Evolutionary conservation across 2,329 filamentous ascomycete species (phyloP).

Genomic region (Trichoderma arundinaceum): DNA sequence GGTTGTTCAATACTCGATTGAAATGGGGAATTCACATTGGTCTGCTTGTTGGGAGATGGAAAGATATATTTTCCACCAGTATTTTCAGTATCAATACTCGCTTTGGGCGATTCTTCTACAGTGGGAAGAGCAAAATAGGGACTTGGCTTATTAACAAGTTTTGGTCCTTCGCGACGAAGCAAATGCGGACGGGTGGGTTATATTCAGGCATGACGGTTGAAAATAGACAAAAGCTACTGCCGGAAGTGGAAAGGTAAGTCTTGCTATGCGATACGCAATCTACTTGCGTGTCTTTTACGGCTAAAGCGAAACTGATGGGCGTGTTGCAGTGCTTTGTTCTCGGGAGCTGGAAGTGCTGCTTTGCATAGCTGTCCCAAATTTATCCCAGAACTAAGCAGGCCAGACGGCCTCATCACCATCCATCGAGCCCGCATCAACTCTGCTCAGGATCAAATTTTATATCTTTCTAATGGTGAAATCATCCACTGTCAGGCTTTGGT

Average conservation of each 20-base stretch:
- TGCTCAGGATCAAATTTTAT: not conserved
- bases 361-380: conserved; percentile 21
- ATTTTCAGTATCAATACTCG: conserved; percentile 10
- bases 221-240: conserved; percentile 5
- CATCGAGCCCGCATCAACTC: conserved; percentile 1
- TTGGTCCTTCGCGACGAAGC: conserved; percentile 10
- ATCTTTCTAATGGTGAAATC: not conserved
- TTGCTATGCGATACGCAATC: too few relatives aligned
- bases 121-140: conserved; percentile 3
- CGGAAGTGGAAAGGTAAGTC: not conserved
- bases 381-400: not conserved
- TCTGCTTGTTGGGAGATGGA: conserved; percentile 17
- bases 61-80: conserved; percentile 14
- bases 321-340: not conserved
- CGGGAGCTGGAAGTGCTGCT: conserved; percentile 3
- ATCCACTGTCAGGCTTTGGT: conserved; percentile 8
- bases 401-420: conserved; percentile 6
- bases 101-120: conserved; percentile 13
- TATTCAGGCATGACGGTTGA: conserved; percentile 8
- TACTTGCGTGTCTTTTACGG: too few relatives aligned
- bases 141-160: conserved; percentile 21
- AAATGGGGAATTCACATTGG: conserved; percentile 11
- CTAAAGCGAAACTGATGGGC: too few relatives aligned
- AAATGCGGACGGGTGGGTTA: not conserved
- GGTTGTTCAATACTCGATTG: conserved; percentile 10